phyloP scores from a whole-genome alignment of 495 filamentous ascomycete genomes.

The Tuber indicum region DNA sequence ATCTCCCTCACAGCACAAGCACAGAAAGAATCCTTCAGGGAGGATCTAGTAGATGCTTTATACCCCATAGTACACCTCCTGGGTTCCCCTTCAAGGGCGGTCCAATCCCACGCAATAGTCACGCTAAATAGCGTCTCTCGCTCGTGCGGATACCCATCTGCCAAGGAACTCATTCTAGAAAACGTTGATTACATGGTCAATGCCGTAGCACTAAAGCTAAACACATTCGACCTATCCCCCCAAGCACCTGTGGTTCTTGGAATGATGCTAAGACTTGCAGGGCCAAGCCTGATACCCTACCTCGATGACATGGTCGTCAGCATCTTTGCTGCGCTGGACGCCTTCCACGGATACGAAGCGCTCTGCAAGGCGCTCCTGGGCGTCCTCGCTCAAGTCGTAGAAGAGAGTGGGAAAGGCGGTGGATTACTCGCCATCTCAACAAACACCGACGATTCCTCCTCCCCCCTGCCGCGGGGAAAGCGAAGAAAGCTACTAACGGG shows the following conservation, averaged over 20 bases:
- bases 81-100: constrained; percentile 60
- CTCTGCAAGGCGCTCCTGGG: constrained; percentile 81
- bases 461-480: background rate
- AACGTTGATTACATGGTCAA: constrained; percentile 98
- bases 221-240: constrained; percentile 83
- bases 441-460: constrained; percentile 12
- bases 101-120: constrained; percentile 76
- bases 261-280: constrained; percentile 90
- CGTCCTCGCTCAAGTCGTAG: constrained; percentile 71
- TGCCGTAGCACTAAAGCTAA: constrained; percentile 78
- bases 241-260: constrained; percentile 82
- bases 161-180: constrained; percentile 73
- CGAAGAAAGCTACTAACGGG: constrained; percentile 36
- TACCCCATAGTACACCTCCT: constrained; percentile 83
- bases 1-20: constrained; percentile 64
- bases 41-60: constrained; percentile 82
- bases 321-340: constrained; percentile 83
- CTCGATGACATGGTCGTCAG: constrained; percentile 84
- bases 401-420: constrained; percentile 65
- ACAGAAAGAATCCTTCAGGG: constrained; percentile 63
- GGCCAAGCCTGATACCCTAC: constrained; percentile 73
- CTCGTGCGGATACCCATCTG: constrained; percentile 66
- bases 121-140: constrained; percentile 71
- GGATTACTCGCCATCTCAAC: constrained; percentile 51
- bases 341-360: constrained; percentile 84